Conservation (phyloP, 352 stramenopile genomes). For the Pythium oligandrum region DNA sequence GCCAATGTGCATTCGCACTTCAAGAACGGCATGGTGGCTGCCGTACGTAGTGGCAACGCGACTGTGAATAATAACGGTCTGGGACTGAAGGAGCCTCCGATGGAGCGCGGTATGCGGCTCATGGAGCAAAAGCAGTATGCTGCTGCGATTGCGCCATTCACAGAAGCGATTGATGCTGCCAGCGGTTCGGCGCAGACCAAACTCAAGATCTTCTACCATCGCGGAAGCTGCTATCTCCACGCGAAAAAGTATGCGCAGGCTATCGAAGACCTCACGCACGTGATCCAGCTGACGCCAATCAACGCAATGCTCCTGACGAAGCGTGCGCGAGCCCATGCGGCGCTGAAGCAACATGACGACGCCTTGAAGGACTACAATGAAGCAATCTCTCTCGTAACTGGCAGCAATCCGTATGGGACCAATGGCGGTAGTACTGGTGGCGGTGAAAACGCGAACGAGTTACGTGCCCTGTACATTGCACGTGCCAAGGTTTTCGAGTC, state of each 20-base stretch:
- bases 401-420: not conserved
- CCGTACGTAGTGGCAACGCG: slow-evolving; percentile 10
- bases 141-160: slow-evolving; percentile 51
- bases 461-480: slow-evolving; percentile 43
- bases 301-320: slow-evolving; percentile 64
- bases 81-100: slow-evolving; percentile 10
- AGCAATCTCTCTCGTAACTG: slow-evolving; percentile 40
- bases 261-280: slow-evolving; percentile 64
- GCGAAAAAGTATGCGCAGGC: slow-evolving; percentile 52
- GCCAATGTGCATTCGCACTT: slow-evolving; percentile 12
- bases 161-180: slow-evolving; percentile 36
- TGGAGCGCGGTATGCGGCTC: slow-evolving; percentile 36
- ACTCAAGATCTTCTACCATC: slow-evolving; percentile 61
- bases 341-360: slow-evolving; percentile 38
- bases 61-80: not conserved
- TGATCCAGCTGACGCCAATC: slow-evolving; percentile 67
- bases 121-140: slow-evolving; percentile 55
- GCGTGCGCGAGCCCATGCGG: slow-evolving; percentile 54
- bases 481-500: slow-evolving; percentile 44
- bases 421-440: not conserved
- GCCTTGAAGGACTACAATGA: slow-evolving; percentile 65
- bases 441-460: slow-evolving; percentile 19
- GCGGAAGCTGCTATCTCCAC: slow-evolving; percentile 49
- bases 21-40: slow-evolving; percentile 22
- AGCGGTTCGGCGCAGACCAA: slow-evolving; percentile 22